A percentile compares a stretch with the other conserved stretches of the same genome.
Conservation (phyloP, 129 eudicot species). For the Smallanthus sonchifolius region DNA sequence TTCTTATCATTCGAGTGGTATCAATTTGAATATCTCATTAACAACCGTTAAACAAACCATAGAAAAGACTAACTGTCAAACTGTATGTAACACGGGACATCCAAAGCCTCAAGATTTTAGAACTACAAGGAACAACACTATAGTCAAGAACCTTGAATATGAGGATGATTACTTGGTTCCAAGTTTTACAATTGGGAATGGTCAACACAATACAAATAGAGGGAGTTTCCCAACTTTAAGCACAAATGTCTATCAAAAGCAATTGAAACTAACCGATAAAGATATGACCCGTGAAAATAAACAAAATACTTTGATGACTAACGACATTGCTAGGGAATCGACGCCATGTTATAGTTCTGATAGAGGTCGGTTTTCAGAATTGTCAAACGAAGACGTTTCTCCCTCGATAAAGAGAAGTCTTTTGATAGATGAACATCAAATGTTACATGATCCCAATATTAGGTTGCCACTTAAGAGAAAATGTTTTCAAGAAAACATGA, state of each 20-base stretch:
- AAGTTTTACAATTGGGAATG: conserved; percentile 21
- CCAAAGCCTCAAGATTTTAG: conserved; percentile 22
- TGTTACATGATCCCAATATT: conserved; percentile 17
- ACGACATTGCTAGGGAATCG: conserved; percentile 15
- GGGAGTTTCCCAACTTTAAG: conserved; percentile 21
- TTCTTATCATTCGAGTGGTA: conserved; percentile 34
- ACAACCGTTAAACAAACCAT: conserved; percentile 26
- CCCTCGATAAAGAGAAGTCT: conserved; percentile 14
- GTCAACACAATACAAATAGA: conserved; percentile 6
- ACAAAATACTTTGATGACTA: neutral
- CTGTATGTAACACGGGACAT: conserved; percentile 17
- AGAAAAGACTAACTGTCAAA: conserved; percentile 32
- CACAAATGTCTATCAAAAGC: conserved; percentile 16
- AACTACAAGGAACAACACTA: conserved; percentile 11
- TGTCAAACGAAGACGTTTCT: neutral
- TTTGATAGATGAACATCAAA: conserved; percentile 17
- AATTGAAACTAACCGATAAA: neutral
- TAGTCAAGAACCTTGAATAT: conserved; percentile 24
- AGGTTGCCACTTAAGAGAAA: conserved; percentile 21
- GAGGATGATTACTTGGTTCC: conserved; percentile 34
- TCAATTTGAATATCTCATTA: conserved; percentile 28
- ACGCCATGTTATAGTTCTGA: conserved; percentile 1
- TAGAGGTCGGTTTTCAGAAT: conserved; percentile 18
- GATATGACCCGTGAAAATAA: conserved; percentile 11
- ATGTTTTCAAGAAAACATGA: conserved; percentile 23